These are phyloP conservation scores for Achlya hypogyna DNA, from an alignment of 352 stramenopile species.

Conservation along the genomic window DNA sequence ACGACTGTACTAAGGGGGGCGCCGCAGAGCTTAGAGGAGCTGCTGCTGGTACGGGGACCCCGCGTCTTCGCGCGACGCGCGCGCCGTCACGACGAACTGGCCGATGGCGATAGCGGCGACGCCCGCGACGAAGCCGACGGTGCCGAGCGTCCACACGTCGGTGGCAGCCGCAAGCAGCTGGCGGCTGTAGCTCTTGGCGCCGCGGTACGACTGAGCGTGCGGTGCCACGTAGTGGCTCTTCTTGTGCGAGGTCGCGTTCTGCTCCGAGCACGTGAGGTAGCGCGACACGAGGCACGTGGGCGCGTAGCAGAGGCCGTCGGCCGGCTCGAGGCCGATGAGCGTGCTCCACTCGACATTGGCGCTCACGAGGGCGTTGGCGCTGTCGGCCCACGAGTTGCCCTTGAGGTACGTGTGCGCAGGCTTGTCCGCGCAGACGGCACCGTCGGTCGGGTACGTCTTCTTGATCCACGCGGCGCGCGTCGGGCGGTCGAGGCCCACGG, in stretches of 20 bases:
- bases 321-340: conserved; percentile 2
- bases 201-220: neutral
- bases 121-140: neutral
- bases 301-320: conserved; percentile 5
- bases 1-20: too few relatives aligned
- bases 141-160: neutral
- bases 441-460: neutral
- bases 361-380: neutral
- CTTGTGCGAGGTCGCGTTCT: neutral
- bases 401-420: neutral
- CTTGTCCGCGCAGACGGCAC: neutral
- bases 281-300: conserved; percentile 12
- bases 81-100: neutral
- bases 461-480: neutral
- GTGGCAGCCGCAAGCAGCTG: neutral
- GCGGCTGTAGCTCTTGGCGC: neutral
- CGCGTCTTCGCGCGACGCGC: neutral
- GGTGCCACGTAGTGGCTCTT: neutral
- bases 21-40: neutral
- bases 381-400: neutral
- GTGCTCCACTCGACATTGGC: neutral
- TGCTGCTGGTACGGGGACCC: neutral
- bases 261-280: conserved; percentile 14
- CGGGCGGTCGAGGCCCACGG: neutral
- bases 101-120: neutral